Conservation (phyloP, 2,329 filamentous ascomycete genomes). For the Pseudocercospora fuligena region DNA sequence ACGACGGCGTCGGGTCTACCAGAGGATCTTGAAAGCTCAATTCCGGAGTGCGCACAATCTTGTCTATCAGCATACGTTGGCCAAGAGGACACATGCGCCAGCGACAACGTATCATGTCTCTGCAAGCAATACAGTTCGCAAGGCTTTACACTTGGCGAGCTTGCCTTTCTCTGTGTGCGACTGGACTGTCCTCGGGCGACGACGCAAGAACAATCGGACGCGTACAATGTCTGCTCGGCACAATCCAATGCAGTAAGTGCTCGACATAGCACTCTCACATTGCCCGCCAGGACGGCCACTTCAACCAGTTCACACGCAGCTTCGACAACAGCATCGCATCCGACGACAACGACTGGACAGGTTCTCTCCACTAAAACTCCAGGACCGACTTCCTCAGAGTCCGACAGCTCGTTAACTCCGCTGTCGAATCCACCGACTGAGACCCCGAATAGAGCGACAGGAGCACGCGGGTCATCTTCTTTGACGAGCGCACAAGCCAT, state of each 20-base stretch:
- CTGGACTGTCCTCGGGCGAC: constrained; percentile 14
- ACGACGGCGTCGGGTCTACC: constrained; percentile 22
- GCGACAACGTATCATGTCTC: constrained; percentile 35
- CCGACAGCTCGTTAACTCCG: not conserved
- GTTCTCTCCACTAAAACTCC: not conserved
- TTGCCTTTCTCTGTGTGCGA: constrained; percentile 35
- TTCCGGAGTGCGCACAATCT: constrained; percentile 38
- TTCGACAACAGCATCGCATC: constrained; percentile 1
- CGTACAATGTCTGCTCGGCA: constrained; percentile 38
- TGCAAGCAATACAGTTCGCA: constrained; percentile 39
- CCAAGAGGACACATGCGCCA: constrained; percentile 30
- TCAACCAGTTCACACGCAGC: constrained; percentile 6
- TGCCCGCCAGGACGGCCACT: constrained; percentile 10
- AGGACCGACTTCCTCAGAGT: not conserved
- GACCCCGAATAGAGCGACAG: not conserved
- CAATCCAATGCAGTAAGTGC: constrained; percentile 31
- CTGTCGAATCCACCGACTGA: constrained; percentile 3
- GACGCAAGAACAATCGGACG: constrained; percentile 10
- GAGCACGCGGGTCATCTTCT: constrained; percentile 19
- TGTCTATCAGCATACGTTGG: constrained; percentile 36
- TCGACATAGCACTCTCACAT: constrained; percentile 32
- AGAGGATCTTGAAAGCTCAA: constrained; percentile 26
- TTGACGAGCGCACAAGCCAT: constrained; percentile 41
- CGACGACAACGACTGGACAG: not conserved
- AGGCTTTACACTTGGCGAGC: constrained; percentile 41